A percentile compares a stretch with the other conserved stretches of the same genome.
phyloP scores from a whole-genome alignment of 305 asterid species.

The Solanum hybrid region DNA sequence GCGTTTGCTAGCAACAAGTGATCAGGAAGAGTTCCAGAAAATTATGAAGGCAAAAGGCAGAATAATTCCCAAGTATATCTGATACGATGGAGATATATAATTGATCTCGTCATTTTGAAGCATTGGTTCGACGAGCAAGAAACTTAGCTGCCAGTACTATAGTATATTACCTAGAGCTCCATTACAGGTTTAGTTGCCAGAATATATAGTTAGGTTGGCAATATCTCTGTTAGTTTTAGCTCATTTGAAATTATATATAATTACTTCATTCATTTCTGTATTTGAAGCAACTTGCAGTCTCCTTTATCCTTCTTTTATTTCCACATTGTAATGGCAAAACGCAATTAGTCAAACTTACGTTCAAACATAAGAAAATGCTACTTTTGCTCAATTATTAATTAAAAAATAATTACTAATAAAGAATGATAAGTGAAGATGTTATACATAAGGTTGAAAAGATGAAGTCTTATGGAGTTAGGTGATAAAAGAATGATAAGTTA shows the following conservation, averaged over 20 bases:
- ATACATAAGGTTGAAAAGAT: too few relatives aligned
- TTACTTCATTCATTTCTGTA: neutral
- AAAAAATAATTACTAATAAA: too few relatives aligned
- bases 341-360: too few relatives aligned
- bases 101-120: neutral
- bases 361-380: too few relatives aligned
- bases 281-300: too few relatives aligned
- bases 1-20: conserved; percentile 55
- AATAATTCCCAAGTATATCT: conserved; percentile 20
- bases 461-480: too few relatives aligned
- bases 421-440: too few relatives aligned
- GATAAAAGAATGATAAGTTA: too few relatives aligned
- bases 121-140: neutral
- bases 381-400: too few relatives aligned
- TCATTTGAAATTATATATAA: neutral
- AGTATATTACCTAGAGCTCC: neutral
- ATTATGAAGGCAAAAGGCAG: conserved; percentile 21
- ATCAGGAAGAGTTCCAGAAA: conserved; percentile 47
- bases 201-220: neutral
- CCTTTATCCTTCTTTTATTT: too few relatives aligned
- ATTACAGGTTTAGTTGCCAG: neutral
- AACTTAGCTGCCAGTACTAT: neutral
- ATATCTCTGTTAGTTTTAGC: neutral
- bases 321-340: too few relatives aligned
- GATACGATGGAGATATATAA: neutral